phyloP scores from a whole-genome alignment of 331 rosid genomes.

The Malus hybrid region DNA sequence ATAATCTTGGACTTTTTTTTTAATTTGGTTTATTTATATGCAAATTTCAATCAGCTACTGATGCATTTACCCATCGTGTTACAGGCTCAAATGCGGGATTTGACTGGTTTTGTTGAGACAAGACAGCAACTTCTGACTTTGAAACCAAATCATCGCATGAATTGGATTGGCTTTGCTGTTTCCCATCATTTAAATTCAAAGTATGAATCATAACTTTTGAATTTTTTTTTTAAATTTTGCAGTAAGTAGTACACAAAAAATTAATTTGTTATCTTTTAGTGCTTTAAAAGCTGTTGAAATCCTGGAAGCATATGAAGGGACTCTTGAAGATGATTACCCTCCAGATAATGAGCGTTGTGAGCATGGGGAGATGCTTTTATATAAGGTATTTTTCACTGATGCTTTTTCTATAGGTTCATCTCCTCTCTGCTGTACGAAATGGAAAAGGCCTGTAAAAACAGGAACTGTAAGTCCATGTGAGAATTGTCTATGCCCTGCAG shows the following conservation, averaged over 20 bases:
- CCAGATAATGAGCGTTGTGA: constrained; percentile 95
- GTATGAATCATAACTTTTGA: constrained; percentile 33
- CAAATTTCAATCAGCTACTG: constrained; percentile 5
- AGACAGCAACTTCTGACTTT: constrained; percentile 84
- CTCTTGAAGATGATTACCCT: constrained; percentile 91
- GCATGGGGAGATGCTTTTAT: constrained; percentile 97
- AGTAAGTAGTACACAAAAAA: background rate
- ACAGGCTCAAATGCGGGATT: constrained; percentile 99
- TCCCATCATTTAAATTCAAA: constrained; percentile 85
- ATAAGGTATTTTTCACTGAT: constrained; percentile 52
- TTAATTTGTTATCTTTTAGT: constrained; percentile 33
- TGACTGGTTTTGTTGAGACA: constrained; percentile 95
- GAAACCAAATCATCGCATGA: constrained; percentile 99
- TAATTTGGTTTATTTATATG: background rate
- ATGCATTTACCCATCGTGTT: constrained; percentile 7
- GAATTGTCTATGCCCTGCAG: background rate
- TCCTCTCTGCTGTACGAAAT: background rate
- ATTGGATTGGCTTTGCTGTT: constrained; percentile 98
- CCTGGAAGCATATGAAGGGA: constrained; percentile 98
- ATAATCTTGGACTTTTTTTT: background rate
- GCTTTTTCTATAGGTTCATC: background rate
- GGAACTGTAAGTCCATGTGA: background rate
- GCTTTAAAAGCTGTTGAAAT: constrained; percentile 89
- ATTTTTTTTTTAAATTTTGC: background rate
- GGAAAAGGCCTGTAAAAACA: background rate